Conservation (phyloP, 345 rosid genomes). For the Sonneratia caseolaris region DNA sequence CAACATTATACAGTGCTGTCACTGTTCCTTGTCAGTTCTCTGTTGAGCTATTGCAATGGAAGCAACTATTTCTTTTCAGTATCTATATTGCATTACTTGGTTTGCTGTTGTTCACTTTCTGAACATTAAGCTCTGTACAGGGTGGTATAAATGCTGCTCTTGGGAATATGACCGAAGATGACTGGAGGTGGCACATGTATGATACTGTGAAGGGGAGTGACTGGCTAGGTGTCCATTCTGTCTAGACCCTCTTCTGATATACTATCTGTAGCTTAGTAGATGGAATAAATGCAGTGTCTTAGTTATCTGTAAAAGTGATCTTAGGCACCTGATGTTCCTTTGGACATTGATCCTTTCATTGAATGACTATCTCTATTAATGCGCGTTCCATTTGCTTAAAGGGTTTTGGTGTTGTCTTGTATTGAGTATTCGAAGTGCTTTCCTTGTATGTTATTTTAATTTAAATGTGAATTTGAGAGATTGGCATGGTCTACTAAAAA, state of each 20-base stretch:
- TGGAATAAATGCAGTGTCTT: not conserved
- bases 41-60: not conserved
- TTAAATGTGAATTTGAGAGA: not conserved
- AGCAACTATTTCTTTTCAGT: not conserved
- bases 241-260: not conserved
- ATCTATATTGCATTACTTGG: not conserved
- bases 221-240: slow-evolving; percentile 63
- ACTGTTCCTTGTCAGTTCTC: not conserved
- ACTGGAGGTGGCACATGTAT: slow-evolving; percentile 99
- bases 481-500: not conserved
- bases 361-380: not conserved
- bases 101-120: not conserved
- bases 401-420: not conserved
- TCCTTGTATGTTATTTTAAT: not conserved
- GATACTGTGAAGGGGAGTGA: slow-evolving; percentile 99
- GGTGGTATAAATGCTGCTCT: slow-evolving; percentile 99
- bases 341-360: too few relatives aligned
- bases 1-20: not conserved
- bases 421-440: not conserved
- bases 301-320: not conserved
- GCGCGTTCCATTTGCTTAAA: not conserved
- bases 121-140: slow-evolving; percentile 23
- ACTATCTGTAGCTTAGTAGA: not conserved
- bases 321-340: too few relatives aligned
- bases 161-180: slow-evolving; percentile 97